Percentiles rank a stretch among this genome's conserved stretches.
Evolutionary conservation across 2,329 filamentous ascomycete species (phyloP).

Genomic region (Colletotrichum horii): DNA sequence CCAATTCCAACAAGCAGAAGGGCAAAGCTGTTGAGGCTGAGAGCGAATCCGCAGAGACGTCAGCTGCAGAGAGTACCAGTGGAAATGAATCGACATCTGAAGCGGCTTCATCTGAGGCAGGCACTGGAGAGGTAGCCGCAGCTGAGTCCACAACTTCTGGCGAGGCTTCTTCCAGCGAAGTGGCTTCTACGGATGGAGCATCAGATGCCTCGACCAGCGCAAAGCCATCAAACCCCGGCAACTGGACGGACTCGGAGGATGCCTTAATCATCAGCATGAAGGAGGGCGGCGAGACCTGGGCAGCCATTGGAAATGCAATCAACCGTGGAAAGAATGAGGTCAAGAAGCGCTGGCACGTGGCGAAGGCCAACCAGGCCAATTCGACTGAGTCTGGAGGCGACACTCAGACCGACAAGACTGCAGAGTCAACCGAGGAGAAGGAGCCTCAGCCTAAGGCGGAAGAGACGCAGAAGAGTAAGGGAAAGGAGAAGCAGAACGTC

Average conservation of each 20-base stretch:
- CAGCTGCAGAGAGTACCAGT: background rate
- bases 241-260: conserved; percentile 41
- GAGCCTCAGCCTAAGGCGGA: background rate
- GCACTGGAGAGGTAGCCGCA: background rate
- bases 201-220: background rate
- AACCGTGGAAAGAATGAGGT: conserved; percentile 32
- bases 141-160: background rate
- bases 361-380: conserved; percentile 28
- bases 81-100: background rate
- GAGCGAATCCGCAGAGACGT: background rate
- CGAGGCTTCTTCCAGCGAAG: background rate
- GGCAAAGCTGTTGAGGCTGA: background rate
- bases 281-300: conserved; percentile 32
- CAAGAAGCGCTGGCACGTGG: conserved; percentile 35
- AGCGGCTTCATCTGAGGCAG: background rate
- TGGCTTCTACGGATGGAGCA: background rate
- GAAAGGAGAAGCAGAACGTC: background rate
- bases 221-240: background rate
- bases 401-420: background rate
- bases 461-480: background rate
- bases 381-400: background rate
- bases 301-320: conserved; percentile 32
- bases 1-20: background rate
- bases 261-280: conserved; percentile 39
- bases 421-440: background rate